Evolutionary conservation across 768 basidiomycete species (phyloP).

Genomic region (Tricholoma bakamatsutake): DNA sequence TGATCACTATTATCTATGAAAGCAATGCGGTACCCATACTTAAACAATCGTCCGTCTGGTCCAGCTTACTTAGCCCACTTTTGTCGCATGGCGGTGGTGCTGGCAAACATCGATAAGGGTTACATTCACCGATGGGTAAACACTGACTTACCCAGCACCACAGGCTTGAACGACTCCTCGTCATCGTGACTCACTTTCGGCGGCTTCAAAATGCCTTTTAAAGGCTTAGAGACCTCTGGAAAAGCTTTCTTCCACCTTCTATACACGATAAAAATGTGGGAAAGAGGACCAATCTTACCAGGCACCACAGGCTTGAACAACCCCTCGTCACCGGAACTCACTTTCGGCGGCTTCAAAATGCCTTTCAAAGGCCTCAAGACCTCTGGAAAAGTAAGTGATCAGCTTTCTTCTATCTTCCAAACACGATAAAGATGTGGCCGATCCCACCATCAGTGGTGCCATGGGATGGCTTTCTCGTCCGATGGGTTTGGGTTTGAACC

Average conservation of each 20-base stretch:
- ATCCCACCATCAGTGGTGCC: neutral
- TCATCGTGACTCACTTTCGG: conserved; percentile 7
- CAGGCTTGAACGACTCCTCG: conserved; percentile 8
- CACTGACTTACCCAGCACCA: conserved; percentile 7
- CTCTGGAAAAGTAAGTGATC: conserved; percentile 1
- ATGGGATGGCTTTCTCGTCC: conserved; percentile 6
- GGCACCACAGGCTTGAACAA: conserved; percentile 3
- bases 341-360: conserved; percentile 8
- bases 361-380: conserved; percentile 9
- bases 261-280: neutral
- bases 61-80: conserved; percentile 9
- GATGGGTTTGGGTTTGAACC: neutral
- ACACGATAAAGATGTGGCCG: neutral
- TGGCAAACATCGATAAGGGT: neutral
- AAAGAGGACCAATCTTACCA: neutral
- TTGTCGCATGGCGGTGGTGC: conserved; percentile 4
- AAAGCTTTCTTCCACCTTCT: neutral
- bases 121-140: neutral
- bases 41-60: conserved; percentile 3
- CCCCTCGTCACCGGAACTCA: conserved; percentile 4
- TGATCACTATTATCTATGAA: neutral
- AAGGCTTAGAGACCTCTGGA: conserved; percentile 5
- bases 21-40: conserved; percentile 9
- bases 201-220: conserved; percentile 10
- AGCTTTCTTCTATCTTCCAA: neutral